These are phyloP conservation scores for Ascochyta fabae DNA, from an alignment of 2,329 filamentous ascomycete species.

Conservation along the genomic window DNA sequence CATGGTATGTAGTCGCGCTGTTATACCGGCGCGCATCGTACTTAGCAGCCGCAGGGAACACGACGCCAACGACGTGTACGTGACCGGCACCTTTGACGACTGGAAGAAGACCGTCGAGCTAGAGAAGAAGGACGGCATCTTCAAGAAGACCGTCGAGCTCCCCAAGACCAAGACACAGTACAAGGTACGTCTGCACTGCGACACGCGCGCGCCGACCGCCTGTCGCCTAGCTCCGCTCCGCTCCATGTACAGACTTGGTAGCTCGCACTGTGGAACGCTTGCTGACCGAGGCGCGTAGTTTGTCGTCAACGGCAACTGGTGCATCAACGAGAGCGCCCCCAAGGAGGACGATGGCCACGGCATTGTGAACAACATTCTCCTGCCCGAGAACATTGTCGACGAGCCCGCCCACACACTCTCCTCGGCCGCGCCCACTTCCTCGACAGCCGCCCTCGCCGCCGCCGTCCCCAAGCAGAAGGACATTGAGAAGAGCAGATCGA, in stretches of 20 bases:
- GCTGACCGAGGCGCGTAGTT: slow-evolving; percentile 66
- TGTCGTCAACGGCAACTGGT: slow-evolving; percentile 92
- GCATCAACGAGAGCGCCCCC: slow-evolving; percentile 78
- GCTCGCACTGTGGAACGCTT: slow-evolving; percentile 12
- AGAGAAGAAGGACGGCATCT: slow-evolving; percentile 72
- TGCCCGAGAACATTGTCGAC: slow-evolving; percentile 70
- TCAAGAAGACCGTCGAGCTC: slow-evolving; percentile 82
- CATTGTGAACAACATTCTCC: slow-evolving; percentile 93
- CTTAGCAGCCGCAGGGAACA: slow-evolving; percentile 69
- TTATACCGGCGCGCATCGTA: slow-evolving; percentile 11
- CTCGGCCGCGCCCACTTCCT: slow-evolving; percentile 72
- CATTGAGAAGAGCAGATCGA: slow-evolving; percentile 27
- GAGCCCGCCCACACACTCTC: slow-evolving; percentile 65
- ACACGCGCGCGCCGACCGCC: background rate
- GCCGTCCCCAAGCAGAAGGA: slow-evolving; percentile 66
- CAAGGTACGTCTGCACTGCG: slow-evolving; percentile 71
- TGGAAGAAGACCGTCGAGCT: slow-evolving; percentile 89
- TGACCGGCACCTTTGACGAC: slow-evolving; percentile 94
- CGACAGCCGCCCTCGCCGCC: slow-evolving; percentile 73
- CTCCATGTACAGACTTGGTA: background rate
- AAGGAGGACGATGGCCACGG: slow-evolving; percentile 82
- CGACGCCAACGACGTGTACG: slow-evolving; percentile 83
- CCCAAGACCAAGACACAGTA: slow-evolving; percentile 80
- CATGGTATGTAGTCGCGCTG: slow-evolving; percentile 63
- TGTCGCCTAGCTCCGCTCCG: slow-evolving; percentile 8